Base-by-base conservation (phyloP, 1,139 yeast genomes). In the Cylindricascospora bacillispora region DNA sequence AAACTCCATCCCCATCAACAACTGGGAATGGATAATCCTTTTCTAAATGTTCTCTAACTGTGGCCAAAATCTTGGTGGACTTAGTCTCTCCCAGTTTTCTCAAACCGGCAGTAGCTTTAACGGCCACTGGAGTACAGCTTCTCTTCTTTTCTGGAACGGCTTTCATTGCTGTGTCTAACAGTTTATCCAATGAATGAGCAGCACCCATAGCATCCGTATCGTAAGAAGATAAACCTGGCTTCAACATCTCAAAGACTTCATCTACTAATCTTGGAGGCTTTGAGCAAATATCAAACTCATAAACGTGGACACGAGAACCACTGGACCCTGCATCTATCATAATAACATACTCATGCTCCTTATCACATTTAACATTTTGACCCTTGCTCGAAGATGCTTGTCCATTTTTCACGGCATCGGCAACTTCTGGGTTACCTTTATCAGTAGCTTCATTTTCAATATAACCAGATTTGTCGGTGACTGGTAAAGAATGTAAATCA, bases 301-400 rank as follows among this genome's bases (percentile, higher is more conserved):
- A 89, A 22, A 89, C 78, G 55, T 89, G 98, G 22, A 89, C 82
- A 54, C 98, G 75, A 15, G 95, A 85, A 19, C 98, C 98, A 5
- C 94, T 79, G 3, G 95, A 83, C 10, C 98, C 98, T 3, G 97
- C 98, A 59, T 89, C 98, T 31, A 89, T 65, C 94, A 89, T 83
- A 17, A 89, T 70, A 22, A 86, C 95, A 41, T 65, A 76, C 49
- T 73, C 56, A 25, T 60, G 56, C 12, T 55, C 59, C 31, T 55
- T 52, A 3, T 33, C 42, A 45, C 65, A 60, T 16, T 39, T 31
- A 13, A 24, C 33, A 25, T 24, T 24, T 12, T 4, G 38, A 13
- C 15, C 27, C 27, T 22, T 10, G 7, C 21, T 17, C 9, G 33
- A 21, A 4, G 32, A 5, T 15, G 33, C 37, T 6, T 22, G 18